phyloP scores from a whole-genome alignment of 164 flowering plant genomes.

The Macadamia tetraphylla region DNA sequence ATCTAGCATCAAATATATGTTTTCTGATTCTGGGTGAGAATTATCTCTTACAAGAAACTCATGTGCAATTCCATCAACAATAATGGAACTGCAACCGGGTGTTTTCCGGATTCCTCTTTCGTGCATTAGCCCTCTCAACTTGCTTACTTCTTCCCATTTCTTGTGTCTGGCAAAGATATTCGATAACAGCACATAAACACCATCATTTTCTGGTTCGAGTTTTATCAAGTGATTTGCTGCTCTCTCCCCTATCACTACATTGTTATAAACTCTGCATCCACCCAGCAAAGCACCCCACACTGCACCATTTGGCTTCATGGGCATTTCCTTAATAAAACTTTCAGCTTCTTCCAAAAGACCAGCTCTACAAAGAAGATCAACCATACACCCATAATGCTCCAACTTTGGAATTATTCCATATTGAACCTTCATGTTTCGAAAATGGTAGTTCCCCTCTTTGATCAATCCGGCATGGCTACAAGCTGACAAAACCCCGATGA shows the following conservation, averaged over 20 bases:
- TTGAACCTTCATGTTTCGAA: not conserved
- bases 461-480: slow-evolving; percentile 12
- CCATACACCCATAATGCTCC: slow-evolving; percentile 14
- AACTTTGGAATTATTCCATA: slow-evolving; percentile 4
- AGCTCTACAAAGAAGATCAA: slow-evolving; percentile 11
- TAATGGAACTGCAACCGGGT: slow-evolving; percentile 12
- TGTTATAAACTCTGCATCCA: slow-evolving; percentile 4
- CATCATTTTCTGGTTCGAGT: slow-evolving; percentile 5
- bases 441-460: slow-evolving; percentile 7
- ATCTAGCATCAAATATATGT: slow-evolving; percentile 5
- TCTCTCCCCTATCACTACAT: slow-evolving; percentile 1
- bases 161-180: slow-evolving; percentile 4
- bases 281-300: slow-evolving; percentile 9
- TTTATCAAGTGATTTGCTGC: not conserved
- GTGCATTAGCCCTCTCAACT: slow-evolving; percentile 4
- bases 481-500: slow-evolving; percentile 8
- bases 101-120: slow-evolving; percentile 9
- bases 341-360: slow-evolving; percentile 10
- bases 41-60: slow-evolving; percentile 11
- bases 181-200: slow-evolving; percentile 9
- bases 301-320: slow-evolving; percentile 10
- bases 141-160: slow-evolving; percentile 3
- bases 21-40: slow-evolving; percentile 8
- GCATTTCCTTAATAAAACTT: slow-evolving; percentile 10
- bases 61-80: slow-evolving; percentile 4